A percentile compares a stretch with the other conserved stretches of the same genome.
phyloP scores from a whole-genome alignment of 2,329 filamentous ascomycete species.

The Purpureocillium lavendulum region DNA sequence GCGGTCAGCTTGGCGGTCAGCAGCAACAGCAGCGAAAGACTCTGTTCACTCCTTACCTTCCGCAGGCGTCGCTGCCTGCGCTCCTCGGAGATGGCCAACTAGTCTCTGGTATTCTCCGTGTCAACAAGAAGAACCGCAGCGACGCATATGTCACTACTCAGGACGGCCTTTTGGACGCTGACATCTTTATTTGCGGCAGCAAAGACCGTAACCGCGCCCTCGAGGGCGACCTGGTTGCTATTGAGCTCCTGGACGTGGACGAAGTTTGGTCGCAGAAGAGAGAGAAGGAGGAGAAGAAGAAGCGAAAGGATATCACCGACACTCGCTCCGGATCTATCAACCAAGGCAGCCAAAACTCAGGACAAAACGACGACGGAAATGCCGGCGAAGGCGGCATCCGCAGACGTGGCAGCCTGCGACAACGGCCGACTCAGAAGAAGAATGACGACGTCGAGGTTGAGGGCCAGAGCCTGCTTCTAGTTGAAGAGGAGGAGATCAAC shows the following conservation, averaged over 20 bases:
- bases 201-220: slow-evolving; percentile 97
- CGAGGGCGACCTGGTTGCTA: slow-evolving; percentile 89
- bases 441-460: slow-evolving; percentile 99
- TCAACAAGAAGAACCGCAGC: slow-evolving; percentile 99
- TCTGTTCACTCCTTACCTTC: slow-evolving; percentile 93
- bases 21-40: slow-evolving; percentile 94
- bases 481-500: slow-evolving; percentile 97
- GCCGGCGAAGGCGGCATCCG: slow-evolving; percentile 77
- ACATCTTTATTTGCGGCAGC: slow-evolving; percentile 99
- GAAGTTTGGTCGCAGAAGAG: slow-evolving; percentile 98
- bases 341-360: slow-evolving; percentile 57
- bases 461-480: slow-evolving; percentile 89
- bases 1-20: slow-evolving; percentile 54
- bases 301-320: slow-evolving; percentile 97
- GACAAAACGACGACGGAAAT: slow-evolving; percentile 53
- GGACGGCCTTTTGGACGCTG: slow-evolving; percentile 80
- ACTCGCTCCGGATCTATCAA: slow-evolving; percentile 70
- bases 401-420: slow-evolving; percentile 86
- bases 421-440: slow-evolving; percentile 98
- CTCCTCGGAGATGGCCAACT: slow-evolving; percentile 87
- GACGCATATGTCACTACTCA: slow-evolving; percentile 95
- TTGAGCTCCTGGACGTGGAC: slow-evolving; percentile 94
- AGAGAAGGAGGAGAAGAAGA: slow-evolving; percentile 99
- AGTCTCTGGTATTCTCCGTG: slow-evolving; percentile 89
- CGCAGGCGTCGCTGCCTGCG: slow-evolving; percentile 86